Conservation (phyloP, 495 filamentous ascomycete species). For the Endocarpon pusillum region DNA sequence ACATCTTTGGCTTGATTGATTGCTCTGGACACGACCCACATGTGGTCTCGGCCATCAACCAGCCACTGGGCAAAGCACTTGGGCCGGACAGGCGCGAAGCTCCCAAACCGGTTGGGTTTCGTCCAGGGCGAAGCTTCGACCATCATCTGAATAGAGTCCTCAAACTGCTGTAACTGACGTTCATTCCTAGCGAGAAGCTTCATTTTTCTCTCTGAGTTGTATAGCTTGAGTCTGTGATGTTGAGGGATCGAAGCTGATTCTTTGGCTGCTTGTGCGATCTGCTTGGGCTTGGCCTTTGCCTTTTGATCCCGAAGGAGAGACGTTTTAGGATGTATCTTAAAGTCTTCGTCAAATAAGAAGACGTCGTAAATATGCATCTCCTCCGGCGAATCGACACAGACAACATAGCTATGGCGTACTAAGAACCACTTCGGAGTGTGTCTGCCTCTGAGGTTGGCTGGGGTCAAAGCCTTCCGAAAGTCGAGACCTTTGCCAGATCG, state of each 20-base stretch:
- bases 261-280: slow-evolving; percentile 42
- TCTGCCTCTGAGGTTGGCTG: slow-evolving; percentile 53
- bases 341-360: slow-evolving; percentile 78
- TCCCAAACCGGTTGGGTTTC: slow-evolving; percentile 68
- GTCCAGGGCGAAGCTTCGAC: slow-evolving; percentile 62
- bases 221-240: slow-evolving; percentile 69
- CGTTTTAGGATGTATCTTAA: slow-evolving; percentile 55
- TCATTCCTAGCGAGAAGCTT: slow-evolving; percentile 89
- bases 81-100: slow-evolving; percentile 79
- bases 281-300: slow-evolving; percentile 46
- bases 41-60: slow-evolving; percentile 91
- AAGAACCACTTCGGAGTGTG: slow-evolving; percentile 94
- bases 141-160: slow-evolving; percentile 83
- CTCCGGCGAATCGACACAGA: slow-evolving; percentile 93
- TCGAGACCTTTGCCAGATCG: slow-evolving; percentile 83
- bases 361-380: slow-evolving; percentile 99
- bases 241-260: slow-evolving; percentile 49
- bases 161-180: slow-evolving; percentile 75
- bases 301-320: slow-evolving; percentile 41
- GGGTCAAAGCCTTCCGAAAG: slow-evolving; percentile 64
- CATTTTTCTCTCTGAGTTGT: slow-evolving; percentile 75
- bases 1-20: slow-evolving; percentile 98
- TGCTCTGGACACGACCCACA: slow-evolving; percentile 96
- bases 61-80: slow-evolving; percentile 90
- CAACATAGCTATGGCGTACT: slow-evolving; percentile 92